These are phyloP conservation scores for Rhodosporidiobolus sp. DNA, from an alignment of 768 basidiomycete species.

Conservation along the genomic window DNA sequence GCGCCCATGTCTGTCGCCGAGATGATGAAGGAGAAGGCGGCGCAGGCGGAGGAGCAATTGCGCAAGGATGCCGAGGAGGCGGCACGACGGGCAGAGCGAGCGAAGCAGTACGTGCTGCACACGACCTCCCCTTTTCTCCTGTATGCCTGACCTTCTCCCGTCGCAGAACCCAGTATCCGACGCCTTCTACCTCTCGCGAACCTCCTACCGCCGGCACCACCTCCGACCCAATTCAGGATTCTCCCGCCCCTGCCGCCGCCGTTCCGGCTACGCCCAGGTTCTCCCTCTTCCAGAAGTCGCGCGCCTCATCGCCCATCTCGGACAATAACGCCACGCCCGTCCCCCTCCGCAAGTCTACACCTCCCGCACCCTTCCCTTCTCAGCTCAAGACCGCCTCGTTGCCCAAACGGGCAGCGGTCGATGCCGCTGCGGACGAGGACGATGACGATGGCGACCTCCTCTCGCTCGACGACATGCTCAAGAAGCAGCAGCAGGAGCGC, in stretches of 20 bases:
- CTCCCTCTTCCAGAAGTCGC: slow-evolving; percentile 14
- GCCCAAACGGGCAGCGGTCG: too few species aligned
- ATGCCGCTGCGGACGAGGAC: background rate
- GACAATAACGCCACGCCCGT: slow-evolving; percentile 1
- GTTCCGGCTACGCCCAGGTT: background rate
- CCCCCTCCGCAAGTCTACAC: background rate
- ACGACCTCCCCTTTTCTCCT: background rate
- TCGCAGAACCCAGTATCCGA: too few species aligned
- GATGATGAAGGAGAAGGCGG: background rate
- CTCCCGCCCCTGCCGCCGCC: background rate
- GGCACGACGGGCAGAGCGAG: too few species aligned
- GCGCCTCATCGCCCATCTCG: slow-evolving; percentile 14
- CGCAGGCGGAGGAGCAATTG: too few species aligned
- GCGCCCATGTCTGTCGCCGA: slow-evolving; percentile 5
- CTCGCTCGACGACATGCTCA: background rate
- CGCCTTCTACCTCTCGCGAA: too few species aligned
- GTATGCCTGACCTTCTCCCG: too few species aligned
- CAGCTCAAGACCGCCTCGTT: background rate
- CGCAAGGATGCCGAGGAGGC: too few species aligned
- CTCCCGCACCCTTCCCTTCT: background rate
- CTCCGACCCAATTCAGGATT: background rate
- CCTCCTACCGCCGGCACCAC: background rate
- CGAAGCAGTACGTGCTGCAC: too few species aligned
- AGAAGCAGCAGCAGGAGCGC: background rate
- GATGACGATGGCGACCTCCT: slow-evolving; percentile 21